Conservation (phyloP, 2,329 filamentous ascomycete genomes). For the Dothistroma septosporum region DNA sequence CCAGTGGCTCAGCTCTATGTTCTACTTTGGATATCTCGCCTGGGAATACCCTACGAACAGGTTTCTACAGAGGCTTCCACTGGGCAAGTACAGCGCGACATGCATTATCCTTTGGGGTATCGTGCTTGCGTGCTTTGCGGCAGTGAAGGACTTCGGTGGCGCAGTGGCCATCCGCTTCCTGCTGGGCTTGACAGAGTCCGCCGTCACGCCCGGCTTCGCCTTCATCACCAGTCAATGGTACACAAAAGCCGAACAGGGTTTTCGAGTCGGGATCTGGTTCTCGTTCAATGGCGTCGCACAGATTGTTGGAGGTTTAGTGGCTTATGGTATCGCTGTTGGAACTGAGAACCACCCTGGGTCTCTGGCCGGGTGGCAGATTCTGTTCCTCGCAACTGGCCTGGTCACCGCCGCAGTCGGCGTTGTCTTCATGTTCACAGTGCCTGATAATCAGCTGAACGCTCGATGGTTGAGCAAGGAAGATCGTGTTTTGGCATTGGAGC, state of each 20-base stretch:
- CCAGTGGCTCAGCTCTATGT: slow-evolving; percentile 45
- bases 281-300: slow-evolving; percentile 62
- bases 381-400: slow-evolving; percentile 46
- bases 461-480: slow-evolving; percentile 63
- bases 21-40: slow-evolving; percentile 53
- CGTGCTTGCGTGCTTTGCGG: slow-evolving; percentile 60
- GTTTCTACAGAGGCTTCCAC: slow-evolving; percentile 59
- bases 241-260: slow-evolving; percentile 63
- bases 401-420: slow-evolving; percentile 41
- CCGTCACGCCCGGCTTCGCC: slow-evolving; percentile 65
- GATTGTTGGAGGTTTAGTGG: slow-evolving; percentile 59
- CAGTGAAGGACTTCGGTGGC: slow-evolving; percentile 56
- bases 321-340: slow-evolving; percentile 60
- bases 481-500: slow-evolving; percentile 63
- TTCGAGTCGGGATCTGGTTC: slow-evolving; percentile 64
- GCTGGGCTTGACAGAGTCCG: slow-evolving; percentile 64
- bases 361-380: slow-evolving; percentile 63
- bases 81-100: slow-evolving; percentile 63
- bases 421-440: slow-evolving; percentile 46
- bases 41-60: slow-evolving; percentile 64
- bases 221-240: slow-evolving; percentile 70
- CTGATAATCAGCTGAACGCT: slow-evolving; percentile 59
- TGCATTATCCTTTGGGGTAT: slow-evolving; percentile 63
- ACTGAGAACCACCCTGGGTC: slow-evolving; percentile 51
- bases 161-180: slow-evolving; percentile 64